These are phyloP conservation scores for Yarrowia phangngaensis DNA, from an alignment of 805 yeast species.

Conservation along the genomic window DNA sequence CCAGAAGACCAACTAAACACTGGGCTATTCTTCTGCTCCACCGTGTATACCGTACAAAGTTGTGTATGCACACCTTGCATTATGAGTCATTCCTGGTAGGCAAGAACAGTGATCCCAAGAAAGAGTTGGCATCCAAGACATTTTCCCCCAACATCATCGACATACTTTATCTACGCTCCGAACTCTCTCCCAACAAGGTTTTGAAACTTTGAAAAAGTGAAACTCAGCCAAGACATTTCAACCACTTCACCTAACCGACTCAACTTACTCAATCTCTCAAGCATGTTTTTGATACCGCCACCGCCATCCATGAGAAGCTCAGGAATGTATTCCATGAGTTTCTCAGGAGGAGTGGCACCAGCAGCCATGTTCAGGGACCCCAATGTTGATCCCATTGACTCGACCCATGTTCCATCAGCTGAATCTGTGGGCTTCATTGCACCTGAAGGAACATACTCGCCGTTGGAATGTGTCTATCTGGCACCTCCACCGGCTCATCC, in stretches of 20 bases:
- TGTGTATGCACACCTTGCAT: no score
- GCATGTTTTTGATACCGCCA: constrained; percentile 10
- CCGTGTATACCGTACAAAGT: no score
- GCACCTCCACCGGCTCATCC: constrained; percentile 44
- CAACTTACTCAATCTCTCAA: background rate
- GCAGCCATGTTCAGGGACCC: constrained; percentile 23
- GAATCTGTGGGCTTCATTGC: constrained; percentile 32
- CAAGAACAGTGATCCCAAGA: no score
- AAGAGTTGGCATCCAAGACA: no score
- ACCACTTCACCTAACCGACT: background rate
- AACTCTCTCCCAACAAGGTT: no score
- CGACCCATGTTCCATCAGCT: constrained; percentile 1
- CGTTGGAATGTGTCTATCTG: constrained; percentile 36
- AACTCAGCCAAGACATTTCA: no score
- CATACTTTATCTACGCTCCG: no score
- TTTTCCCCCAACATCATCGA: no score
- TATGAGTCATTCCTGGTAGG: no score
- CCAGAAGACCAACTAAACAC: no score
- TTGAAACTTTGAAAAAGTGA: no score
- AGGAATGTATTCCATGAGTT: constrained; percentile 12
- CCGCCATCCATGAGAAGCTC: constrained; percentile 20
- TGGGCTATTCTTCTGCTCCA: no score
- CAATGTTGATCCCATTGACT: constrained; percentile 10
- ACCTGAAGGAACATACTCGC: constrained; percentile 38
- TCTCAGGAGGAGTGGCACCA: constrained; percentile 4